phyloP scores from a whole-genome alignment of 2,329 filamentous ascomycete genomes.

The Waltergamsia citrina region DNA sequence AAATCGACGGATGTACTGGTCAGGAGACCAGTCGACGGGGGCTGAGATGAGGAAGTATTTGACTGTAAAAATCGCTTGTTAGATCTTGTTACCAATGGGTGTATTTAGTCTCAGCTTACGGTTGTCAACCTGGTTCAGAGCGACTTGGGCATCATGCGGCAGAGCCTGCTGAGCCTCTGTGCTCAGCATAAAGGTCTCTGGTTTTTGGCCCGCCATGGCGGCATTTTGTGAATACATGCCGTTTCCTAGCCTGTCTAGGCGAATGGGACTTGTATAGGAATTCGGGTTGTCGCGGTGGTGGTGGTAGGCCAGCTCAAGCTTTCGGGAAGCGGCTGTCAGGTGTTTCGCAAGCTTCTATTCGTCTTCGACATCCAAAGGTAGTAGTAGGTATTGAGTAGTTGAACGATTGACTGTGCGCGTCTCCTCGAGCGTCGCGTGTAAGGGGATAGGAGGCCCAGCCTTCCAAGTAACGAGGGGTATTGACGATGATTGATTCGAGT shows the following conservation, averaged over 20 bases:
- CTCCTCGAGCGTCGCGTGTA: no score
- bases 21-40: constrained; percentile 92
- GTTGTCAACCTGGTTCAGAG: constrained; percentile 96
- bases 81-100: no score
- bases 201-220: constrained; percentile 83
- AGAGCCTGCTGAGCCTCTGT: constrained; percentile 94
- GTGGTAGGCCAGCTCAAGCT: neutral
- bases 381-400: no score
- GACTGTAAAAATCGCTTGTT: constrained; percentile 54
- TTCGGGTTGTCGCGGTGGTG: neutral
- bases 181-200: constrained; percentile 97
- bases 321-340: neutral
- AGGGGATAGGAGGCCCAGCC: constrained; percentile 22
- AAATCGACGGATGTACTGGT: constrained; percentile 95
- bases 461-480: constrained; percentile 9
- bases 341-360: neutral
- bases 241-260: constrained; percentile 3
- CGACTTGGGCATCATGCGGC: constrained; percentile 92
- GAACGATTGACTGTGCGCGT: no score
- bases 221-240: constrained; percentile 75
- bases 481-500: constrained; percentile 28
- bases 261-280: neutral
- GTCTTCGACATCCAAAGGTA: constrained; percentile 1
- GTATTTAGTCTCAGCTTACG: constrained; percentile 48
- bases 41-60: constrained; percentile 99